Evolutionary conservation across 495 filamentous ascomycete genomes (phyloP).

Genomic region (Amorphotheca resinae): DNA sequence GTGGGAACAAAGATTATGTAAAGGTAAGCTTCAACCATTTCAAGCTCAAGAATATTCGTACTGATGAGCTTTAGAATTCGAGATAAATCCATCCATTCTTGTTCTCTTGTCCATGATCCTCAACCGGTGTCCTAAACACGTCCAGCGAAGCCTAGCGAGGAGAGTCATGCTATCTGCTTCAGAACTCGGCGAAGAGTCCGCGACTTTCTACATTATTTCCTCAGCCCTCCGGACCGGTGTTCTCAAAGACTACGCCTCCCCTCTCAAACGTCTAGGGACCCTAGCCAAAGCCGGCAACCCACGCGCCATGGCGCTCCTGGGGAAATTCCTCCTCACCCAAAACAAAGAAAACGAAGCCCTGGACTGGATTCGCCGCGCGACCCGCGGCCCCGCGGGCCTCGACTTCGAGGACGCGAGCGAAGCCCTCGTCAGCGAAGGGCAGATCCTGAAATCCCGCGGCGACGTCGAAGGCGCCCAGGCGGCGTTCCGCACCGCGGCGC

Average conservation of each 20-base stretch:
- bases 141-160: constrained; percentile 4
- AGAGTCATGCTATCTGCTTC: constrained; percentile 14
- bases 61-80: constrained; percentile 7
- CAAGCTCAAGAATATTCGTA: background rate
- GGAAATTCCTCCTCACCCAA: constrained; percentile 5
- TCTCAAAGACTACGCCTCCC: constrained; percentile 1
- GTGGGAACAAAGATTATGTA: constrained; percentile 8
- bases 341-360: constrained; percentile 9
- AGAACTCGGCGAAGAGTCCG: constrained; percentile 10
- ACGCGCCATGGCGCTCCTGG: constrained; percentile 15
- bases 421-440: constrained; percentile 11
- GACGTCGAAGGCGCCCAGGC: constrained; percentile 7
- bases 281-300: constrained; percentile 16
- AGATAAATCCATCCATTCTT: constrained; percentile 6
- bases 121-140: background rate
- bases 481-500: constrained; percentile 12
- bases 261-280: constrained; percentile 6
- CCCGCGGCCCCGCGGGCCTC: constrained; percentile 3
- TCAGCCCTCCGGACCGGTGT: background rate
- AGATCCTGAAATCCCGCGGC: constrained; percentile 1
- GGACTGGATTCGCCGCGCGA: constrained; percentile 11
- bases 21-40: background rate
- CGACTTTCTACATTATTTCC: constrained; percentile 13
- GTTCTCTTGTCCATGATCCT: constrained; percentile 9
- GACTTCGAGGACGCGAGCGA: constrained; percentile 12